Evolutionary conservation across 768 basidiomycete species (phyloP).

Genomic region (Porpolomopsis calyptriformis): DNA sequence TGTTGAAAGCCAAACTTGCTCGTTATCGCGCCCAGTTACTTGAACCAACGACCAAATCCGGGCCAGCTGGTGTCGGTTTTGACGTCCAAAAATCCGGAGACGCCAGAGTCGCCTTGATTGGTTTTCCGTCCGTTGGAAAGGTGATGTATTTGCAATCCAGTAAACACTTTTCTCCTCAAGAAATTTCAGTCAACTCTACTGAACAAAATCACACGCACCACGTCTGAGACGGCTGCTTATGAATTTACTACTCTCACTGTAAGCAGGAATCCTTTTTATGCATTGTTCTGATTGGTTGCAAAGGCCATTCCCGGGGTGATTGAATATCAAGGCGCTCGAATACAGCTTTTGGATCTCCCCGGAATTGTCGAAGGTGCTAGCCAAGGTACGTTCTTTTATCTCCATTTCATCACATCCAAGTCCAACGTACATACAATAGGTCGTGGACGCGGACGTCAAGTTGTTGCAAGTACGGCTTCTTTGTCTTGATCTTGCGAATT

Average conservation of each 20-base stretch:
- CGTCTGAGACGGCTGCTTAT: slow-evolving; percentile 62
- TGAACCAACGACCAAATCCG: slow-evolving; percentile 80
- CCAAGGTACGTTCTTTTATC: slow-evolving; percentile 35
- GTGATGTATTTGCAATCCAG: slow-evolving; percentile 19
- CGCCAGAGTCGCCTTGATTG: slow-evolving; percentile 84
- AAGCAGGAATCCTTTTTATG: slow-evolving; percentile 14
- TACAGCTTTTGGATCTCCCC: slow-evolving; percentile 90
- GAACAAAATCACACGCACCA: slow-evolving; percentile 85
- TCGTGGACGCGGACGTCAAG: slow-evolving; percentile 89
- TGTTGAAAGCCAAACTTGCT: slow-evolving; percentile 89
- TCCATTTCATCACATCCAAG: not conserved
- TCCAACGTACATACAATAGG: slow-evolving; percentile 26
- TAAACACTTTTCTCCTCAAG: not conserved
- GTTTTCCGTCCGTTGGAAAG: slow-evolving; percentile 94
- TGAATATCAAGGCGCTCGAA: slow-evolving; percentile 84
- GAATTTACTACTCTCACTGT: slow-evolving; percentile 92
- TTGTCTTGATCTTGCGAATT: not conserved
- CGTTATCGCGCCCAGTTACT: slow-evolving; percentile 91
- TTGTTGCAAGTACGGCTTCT: slow-evolving; percentile 64
- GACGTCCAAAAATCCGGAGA: slow-evolving; percentile 79
- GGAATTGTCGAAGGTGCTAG: slow-evolving; percentile 94
- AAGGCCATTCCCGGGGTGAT: slow-evolving; percentile 96
- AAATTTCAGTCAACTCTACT: slow-evolving; percentile 70
- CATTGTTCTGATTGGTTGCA: slow-evolving; percentile 4
- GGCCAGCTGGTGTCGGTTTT: slow-evolving; percentile 73